Conservation (phyloP, 73 alveolate genomes). For the Paramecium caudatum region DNA sequence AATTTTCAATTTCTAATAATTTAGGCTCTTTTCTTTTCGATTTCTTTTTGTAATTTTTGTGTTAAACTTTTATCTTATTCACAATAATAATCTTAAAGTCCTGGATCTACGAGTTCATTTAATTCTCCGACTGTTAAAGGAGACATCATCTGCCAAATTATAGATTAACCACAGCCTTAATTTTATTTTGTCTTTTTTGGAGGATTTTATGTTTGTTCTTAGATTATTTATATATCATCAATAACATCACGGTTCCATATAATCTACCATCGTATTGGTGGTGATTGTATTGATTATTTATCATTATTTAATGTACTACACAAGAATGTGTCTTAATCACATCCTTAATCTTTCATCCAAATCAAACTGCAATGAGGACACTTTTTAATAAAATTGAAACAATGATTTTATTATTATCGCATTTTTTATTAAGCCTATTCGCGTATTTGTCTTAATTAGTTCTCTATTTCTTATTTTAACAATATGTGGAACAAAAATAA, state of each 20-base stretch:
- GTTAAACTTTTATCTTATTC: too few species aligned
- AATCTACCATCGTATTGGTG: too few species aligned
- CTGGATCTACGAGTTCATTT: too few species aligned
- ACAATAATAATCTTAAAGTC: too few species aligned
- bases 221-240: too few species aligned
- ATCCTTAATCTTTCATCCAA: slow-evolving; percentile 21
- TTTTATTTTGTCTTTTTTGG: neutral
- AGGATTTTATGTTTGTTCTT: neutral
- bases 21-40: too few species aligned
- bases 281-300: neutral
- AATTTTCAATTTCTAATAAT: too few species aligned
- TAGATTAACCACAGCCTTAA: neutral
- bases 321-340: neutral
- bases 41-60: too few species aligned
- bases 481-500: neutral
- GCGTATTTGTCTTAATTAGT: neutral
- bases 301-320: neutral
- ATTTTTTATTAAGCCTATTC: neutral
- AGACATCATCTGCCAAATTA: neutral
- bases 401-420: neutral
- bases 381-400: neutral
- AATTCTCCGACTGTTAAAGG: neutral
- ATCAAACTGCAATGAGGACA: slow-evolving; percentile 37
- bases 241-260: too few species aligned
- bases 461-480: slow-evolving; percentile 4